Evolutionary conservation across 2,329 filamentous ascomycete genomes (phyloP).

Genomic region (Colletotrichum plurivorum): DNA sequence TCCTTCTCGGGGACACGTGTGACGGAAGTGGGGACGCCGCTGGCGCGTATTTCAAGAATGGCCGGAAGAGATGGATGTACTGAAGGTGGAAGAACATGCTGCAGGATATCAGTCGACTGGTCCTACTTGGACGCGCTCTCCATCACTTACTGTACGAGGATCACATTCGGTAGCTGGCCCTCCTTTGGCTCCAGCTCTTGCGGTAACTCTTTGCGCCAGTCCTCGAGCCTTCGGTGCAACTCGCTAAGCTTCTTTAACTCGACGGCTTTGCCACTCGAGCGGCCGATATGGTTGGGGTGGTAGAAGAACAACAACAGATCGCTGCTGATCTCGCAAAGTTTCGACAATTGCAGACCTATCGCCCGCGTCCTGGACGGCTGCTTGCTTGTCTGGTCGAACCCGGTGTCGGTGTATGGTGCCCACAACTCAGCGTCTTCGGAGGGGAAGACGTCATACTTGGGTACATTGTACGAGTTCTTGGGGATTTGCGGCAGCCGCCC

Average conservation of each 20-base stretch:
- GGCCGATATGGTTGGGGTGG: constrained; percentile 78
- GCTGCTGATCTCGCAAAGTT: constrained; percentile 92
- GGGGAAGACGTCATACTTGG: constrained; percentile 92
- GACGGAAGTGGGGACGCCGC: constrained; percentile 84
- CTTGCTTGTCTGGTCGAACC: constrained; percentile 78
- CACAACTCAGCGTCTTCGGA: constrained; percentile 88
- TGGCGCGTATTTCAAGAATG: constrained; percentile 92
- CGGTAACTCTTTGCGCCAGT: constrained; percentile 88
- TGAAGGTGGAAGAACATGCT: constrained; percentile 99
- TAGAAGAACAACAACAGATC: constrained; percentile 94
- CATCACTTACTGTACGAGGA: constrained; percentile 82
- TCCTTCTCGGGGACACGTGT: constrained; percentile 90
- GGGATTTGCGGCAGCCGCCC: constrained; percentile 91
- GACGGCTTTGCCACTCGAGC: constrained; percentile 79
- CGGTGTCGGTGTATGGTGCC: constrained; percentile 90
- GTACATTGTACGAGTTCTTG: constrained; percentile 83
- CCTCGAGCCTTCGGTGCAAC: constrained; percentile 88
- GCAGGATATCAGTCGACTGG: constrained; percentile 43
- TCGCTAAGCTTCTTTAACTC: constrained; percentile 95
- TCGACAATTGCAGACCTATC: constrained; percentile 84
- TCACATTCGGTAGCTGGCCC: constrained; percentile 87
- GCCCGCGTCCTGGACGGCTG: constrained; percentile 89
- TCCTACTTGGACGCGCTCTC: background rate
- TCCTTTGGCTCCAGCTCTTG: constrained; percentile 91
- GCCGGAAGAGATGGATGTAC: constrained; percentile 95